These are phyloP conservation scores for Plantago elongata DNA, from an alignment of 257 asterid species.

Conservation along the genomic window DNA sequence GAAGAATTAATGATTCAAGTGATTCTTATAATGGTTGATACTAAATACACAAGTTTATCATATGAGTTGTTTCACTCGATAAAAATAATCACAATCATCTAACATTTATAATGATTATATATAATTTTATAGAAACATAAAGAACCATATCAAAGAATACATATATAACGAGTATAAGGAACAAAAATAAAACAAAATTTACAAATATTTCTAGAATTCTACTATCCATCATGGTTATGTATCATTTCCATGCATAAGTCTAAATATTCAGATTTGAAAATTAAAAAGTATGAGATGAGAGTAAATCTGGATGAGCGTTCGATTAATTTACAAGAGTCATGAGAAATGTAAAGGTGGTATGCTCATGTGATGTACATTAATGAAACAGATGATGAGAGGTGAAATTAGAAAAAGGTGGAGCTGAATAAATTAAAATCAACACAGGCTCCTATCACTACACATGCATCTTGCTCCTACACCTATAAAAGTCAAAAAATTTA, in stretches of 20 bases:
- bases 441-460: slow-evolving; percentile 63
- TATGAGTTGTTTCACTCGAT: too few species aligned
- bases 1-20: too few species aligned
- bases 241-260: background rate
- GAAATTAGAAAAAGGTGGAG: slow-evolving; percentile 27
- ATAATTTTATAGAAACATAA: too few species aligned
- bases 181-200: too few species aligned
- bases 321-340: slow-evolving; percentile 59
- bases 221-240: too few species aligned
- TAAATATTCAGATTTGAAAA: slow-evolving; percentile 17
- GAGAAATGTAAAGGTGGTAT: slow-evolving; percentile 61
- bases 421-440: slow-evolving; percentile 45
- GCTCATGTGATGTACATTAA: slow-evolving; percentile 83
- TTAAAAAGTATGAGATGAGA: slow-evolving; percentile 50
- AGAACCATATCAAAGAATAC: too few species aligned
- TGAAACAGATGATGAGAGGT: slow-evolving; percentile 32
- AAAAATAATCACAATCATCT: too few species aligned
- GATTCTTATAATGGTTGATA: too few species aligned
- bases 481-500: slow-evolving; percentile 29
- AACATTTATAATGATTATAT: too few species aligned
- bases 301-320: slow-evolving; percentile 38
- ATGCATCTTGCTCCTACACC: slow-evolving; percentile 24
- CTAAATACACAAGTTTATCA: too few species aligned
- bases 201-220: too few species aligned
- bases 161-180: too few species aligned